These are phyloP conservation scores for Hypomyces perniciosus DNA, from an alignment of 2,329 filamentous ascomycete genomes.

Conservation along the genomic window DNA sequence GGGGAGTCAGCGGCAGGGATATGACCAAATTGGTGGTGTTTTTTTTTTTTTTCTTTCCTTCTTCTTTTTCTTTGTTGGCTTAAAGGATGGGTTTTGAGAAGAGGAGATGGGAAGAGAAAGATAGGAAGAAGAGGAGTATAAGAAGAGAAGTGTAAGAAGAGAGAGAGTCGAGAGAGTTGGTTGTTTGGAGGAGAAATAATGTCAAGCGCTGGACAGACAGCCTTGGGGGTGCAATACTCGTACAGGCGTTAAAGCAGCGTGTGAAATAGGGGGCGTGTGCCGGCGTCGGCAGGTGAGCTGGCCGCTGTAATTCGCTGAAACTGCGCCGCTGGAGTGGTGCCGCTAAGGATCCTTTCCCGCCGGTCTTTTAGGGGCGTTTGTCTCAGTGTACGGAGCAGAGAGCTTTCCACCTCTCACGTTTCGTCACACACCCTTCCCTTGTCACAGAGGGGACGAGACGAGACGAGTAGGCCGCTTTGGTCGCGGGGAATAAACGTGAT, in stretches of 20 bases:
- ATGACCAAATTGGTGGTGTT: not conserved
- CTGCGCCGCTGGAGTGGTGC: slow-evolving; percentile 1
- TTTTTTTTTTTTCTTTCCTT: not conserved
- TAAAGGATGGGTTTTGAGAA: not conserved
- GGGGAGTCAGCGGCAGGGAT: too few species aligned
- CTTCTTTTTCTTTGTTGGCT: not conserved
- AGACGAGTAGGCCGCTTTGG: slow-evolving; percentile 10
- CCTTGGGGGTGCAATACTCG: not conserved
- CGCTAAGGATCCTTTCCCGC: not conserved
- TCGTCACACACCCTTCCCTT: not conserved
- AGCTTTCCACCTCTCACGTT: not conserved
- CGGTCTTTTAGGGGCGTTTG: not conserved
- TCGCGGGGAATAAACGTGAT: slow-evolving; percentile 12
- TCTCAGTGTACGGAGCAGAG: not conserved
- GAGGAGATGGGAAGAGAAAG: not conserved
- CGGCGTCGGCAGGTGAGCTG: not conserved
- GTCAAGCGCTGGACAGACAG: too few species aligned
- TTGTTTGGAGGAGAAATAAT: too few species aligned
- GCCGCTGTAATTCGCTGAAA: not conserved
- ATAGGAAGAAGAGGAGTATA: not conserved
- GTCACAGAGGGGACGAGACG: not conserved
- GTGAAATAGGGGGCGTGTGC: not conserved
- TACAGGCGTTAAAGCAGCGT: slow-evolving; percentile 1
- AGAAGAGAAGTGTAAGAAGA: not conserved
- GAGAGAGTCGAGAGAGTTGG: not conserved